A percentile compares a stretch with the other conserved stretches of the same genome.
phyloP scores from a whole-genome alignment of 2,329 filamentous ascomycete genomes.

The Coniochaeta hoffmannii region DNA sequence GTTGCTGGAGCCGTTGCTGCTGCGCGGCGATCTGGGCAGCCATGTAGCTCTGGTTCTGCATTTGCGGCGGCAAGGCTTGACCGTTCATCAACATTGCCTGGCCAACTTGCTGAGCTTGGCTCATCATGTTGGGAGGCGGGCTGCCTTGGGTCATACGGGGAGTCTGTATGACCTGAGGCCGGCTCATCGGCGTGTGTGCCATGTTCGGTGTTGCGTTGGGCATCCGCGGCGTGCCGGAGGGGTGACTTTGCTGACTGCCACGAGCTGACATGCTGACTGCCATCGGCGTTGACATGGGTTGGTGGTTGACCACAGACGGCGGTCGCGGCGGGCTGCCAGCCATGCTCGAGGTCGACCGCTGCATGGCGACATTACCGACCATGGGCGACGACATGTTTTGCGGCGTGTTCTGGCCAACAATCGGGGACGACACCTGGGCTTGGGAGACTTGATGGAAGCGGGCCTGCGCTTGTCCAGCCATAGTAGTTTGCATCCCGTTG shows the following conservation, averaged over 20 bases:
- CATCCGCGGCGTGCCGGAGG: slow-evolving; percentile 55
- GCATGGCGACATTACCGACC: slow-evolving; percentile 56
- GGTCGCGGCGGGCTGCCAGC: slow-evolving; percentile 61
- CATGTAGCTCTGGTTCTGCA: slow-evolving; percentile 30
- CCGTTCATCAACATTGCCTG: slow-evolving; percentile 46
- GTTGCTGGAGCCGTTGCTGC: slow-evolving; percentile 39
- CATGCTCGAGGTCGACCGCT: slow-evolving; percentile 59
- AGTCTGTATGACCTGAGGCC: slow-evolving; percentile 41
- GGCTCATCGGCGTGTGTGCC: slow-evolving; percentile 51
- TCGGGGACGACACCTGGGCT: slow-evolving; percentile 60
- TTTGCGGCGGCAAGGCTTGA: slow-evolving; percentile 29
- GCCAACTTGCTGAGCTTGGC: slow-evolving; percentile 42
- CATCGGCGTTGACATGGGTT: slow-evolving; percentile 51
- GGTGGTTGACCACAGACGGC: slow-evolving; percentile 53
- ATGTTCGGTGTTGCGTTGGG: slow-evolving; percentile 55
- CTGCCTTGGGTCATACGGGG: slow-evolving; percentile 58
- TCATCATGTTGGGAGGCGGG: slow-evolving; percentile 52
- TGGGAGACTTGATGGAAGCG: slow-evolving; percentile 53
- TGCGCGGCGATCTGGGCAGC: slow-evolving; percentile 36
- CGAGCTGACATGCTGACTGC: slow-evolving; percentile 55
- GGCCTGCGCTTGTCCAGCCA: slow-evolving; percentile 33
- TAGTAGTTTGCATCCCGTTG: slow-evolving; percentile 27
- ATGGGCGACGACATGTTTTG: slow-evolving; percentile 60
- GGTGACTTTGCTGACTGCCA: slow-evolving; percentile 60
- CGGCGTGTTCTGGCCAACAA: slow-evolving; percentile 55